Evolutionary conservation across 306 rosid species (phyloP), one percentile per base, ranked within the genome.

Genomic region (Pachyrhizus erosus): DNA sequence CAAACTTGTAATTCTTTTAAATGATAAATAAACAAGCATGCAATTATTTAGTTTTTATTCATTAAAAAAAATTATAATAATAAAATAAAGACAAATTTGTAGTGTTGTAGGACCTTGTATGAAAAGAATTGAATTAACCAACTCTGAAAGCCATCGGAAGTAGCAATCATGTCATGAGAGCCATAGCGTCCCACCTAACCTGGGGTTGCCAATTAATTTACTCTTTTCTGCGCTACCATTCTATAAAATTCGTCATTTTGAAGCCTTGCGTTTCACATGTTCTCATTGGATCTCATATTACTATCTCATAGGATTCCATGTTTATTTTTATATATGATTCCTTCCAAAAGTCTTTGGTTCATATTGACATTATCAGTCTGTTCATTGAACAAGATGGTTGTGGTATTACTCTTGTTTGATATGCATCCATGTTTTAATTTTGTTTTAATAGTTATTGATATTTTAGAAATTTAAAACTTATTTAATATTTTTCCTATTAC

Each of bases 121-220:
- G 67, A 26, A 5, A 7, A 64, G 7, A 58, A 57, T 24, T 24
- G 17, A 76, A 40, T 42, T 23, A 17, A 39, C 40, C 70, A 7
- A 26, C 55, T 58, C 48, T 5, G 39, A 52, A 55, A 58, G 24
- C 27, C 42, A 17, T 13, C 14, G 33, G 62, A 45, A 2, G 62
- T 29, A 8, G 73, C 39, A 12, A 10, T 18, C 21, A 5, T 45
- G 17, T 18, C 21, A 5, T 45, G 48, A 18, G 64, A 64, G 34
- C 9, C 4, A 13, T 2, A 18, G 17, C 58, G 37, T 31, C 39
- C 24, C 81, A 77, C 74, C 81, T 45, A 77, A 29, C 68, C 66
- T 20, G 10, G 0, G 51, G 18, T 23, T 13, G 37, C 37, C 14
- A 74, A 49, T 31, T 49, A 73, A 73, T 29, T 73, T 4, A 49